These are phyloP conservation scores for Clarireedia paspali DNA, from an alignment of 2,329 filamentous ascomycete species.

Conservation along the genomic window DNA sequence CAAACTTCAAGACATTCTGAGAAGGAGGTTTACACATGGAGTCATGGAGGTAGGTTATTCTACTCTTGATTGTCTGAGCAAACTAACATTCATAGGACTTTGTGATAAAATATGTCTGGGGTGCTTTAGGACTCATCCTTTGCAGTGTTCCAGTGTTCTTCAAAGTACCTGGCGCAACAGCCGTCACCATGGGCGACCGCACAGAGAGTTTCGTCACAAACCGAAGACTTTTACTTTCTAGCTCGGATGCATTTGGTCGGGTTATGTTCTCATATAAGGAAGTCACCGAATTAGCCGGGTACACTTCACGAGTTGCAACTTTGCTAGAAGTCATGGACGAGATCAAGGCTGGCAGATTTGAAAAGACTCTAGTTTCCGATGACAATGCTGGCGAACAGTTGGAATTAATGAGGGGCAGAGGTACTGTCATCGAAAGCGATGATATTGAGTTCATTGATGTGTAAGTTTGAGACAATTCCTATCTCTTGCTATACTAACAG, in stretches of 20 bases:
- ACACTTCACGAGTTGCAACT: conserved; percentile 85
- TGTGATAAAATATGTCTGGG: conserved; percentile 99
- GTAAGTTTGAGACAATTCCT: conserved; percentile 34
- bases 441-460: conserved; percentile 83
- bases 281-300: conserved; percentile 89
- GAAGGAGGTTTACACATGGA: conserved; percentile 89
- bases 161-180: conserved; percentile 65
- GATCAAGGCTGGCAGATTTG: conserved; percentile 80
- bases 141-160: conserved; percentile 96
- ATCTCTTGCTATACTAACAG: conserved; percentile 15
- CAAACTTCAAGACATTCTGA: conserved; percentile 59
- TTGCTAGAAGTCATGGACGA: conserved; percentile 93
- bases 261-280: conserved; percentile 99
- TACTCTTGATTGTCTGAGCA: background rate
- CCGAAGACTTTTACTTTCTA: conserved; percentile 80
- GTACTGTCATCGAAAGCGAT: conserved; percentile 71
- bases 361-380: conserved; percentile 93
- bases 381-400: conserved; percentile 76
- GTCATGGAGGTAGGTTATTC: conserved; percentile 64
- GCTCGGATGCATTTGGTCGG: conserved; percentile 90
- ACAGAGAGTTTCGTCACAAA: conserved; percentile 87
- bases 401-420: conserved; percentile 73
- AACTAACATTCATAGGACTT: conserved; percentile 52
- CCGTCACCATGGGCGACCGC: conserved; percentile 56
- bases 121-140: conserved; percentile 79